phyloP scores from a whole-genome alignment of 768 basidiomycete genomes.

The Leccinum variicolor region DNA sequence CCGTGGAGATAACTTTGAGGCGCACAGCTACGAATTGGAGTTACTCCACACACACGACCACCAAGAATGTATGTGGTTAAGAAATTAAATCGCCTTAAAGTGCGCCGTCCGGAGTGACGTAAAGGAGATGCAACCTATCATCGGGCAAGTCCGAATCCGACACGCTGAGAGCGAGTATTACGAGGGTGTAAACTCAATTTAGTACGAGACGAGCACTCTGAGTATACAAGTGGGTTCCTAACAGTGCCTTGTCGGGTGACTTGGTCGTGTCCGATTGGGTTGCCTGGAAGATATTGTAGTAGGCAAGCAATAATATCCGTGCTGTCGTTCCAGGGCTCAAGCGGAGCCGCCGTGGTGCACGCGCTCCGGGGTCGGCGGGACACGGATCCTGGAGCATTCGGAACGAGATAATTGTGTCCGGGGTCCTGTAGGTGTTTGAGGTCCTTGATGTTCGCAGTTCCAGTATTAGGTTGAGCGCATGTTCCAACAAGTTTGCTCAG shows the following conservation, averaged over 20 bases:
- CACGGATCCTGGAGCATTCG: too few relatives aligned
- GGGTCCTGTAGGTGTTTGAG: slow-evolving; percentile 7
- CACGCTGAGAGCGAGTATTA: background rate
- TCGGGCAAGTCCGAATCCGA: background rate
- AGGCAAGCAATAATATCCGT: background rate
- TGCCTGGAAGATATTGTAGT: background rate
- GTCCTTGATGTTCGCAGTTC: slow-evolving; percentile 4
- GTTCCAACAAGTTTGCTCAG: background rate
- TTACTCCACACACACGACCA: background rate
- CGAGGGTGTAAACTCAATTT: background rate
- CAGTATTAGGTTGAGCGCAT: background rate
- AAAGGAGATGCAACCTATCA: background rate
- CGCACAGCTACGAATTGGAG: background rate
- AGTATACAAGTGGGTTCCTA: background rate
- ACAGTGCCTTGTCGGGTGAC: background rate
- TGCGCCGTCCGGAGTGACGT: background rate
- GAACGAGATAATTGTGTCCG: background rate
- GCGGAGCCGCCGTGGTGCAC: background rate
- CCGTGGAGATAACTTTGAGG: background rate
- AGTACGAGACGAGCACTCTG: background rate
- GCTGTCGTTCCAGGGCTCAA: background rate
- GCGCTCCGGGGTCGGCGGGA: background rate
- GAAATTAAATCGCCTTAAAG: background rate
- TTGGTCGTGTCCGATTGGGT: background rate
- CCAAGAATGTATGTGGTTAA: background rate